Percentiles rank a stretch among this genome's conserved stretches.
phyloP scores from a whole-genome alignment of 2,329 filamentous ascomycete genomes.

The Aspergillus pseudotamarii region DNA sequence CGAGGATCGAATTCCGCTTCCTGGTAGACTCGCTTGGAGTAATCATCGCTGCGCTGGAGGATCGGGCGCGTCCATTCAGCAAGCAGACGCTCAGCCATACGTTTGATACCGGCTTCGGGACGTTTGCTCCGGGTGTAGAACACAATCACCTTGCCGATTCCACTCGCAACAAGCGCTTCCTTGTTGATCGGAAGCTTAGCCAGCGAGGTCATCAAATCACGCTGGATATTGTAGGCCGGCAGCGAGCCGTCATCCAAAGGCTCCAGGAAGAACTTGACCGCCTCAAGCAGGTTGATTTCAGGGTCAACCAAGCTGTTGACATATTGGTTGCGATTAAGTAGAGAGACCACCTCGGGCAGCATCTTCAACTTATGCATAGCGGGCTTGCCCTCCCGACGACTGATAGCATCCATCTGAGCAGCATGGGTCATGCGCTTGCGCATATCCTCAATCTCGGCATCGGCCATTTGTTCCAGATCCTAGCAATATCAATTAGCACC shows the following conservation, averaged over 20 bases:
- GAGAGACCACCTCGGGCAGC: slow-evolving; percentile 82
- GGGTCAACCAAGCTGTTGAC: slow-evolving; percentile 87
- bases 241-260: slow-evolving; percentile 91
- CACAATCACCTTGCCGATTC: slow-evolving; percentile 92
- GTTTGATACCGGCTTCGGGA: slow-evolving; percentile 84
- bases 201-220: slow-evolving; percentile 84
- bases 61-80: slow-evolving; percentile 96
- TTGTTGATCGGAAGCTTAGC: slow-evolving; percentile 84
- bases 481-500: slow-evolving; percentile 38
- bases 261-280: slow-evolving; percentile 96
- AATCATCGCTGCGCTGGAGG: slow-evolving; percentile 89
- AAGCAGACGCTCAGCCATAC: slow-evolving; percentile 87
- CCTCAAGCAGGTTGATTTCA: slow-evolving; percentile 91
- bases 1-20: slow-evolving; percentile 63
- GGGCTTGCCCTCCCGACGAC: slow-evolving; percentile 75
- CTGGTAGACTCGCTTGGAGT: slow-evolving; percentile 75
- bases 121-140: slow-evolving; percentile 97
- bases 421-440: slow-evolving; percentile 89
- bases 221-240: slow-evolving; percentile 96
- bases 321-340: slow-evolving; percentile 83
- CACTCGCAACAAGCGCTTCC: slow-evolving; percentile 83
- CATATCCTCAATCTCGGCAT: slow-evolving; percentile 85
- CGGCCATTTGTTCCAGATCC: slow-evolving; percentile 88
- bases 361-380: slow-evolving; percentile 93
- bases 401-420: slow-evolving; percentile 81